phyloP scores from a whole-genome alignment of 768 basidiomycete genomes.

The Termitomyces sp. region DNA sequence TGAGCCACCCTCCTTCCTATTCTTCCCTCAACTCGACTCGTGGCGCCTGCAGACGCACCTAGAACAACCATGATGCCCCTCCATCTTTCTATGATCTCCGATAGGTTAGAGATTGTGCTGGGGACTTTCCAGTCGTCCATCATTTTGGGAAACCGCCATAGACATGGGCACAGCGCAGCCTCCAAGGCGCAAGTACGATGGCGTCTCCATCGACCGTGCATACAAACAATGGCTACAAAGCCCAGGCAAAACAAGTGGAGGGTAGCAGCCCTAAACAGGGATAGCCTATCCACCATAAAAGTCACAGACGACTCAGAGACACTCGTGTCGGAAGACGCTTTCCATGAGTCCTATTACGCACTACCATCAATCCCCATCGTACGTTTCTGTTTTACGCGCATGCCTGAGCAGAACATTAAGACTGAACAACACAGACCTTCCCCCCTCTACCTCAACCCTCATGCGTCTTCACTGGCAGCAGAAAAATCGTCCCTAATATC shows the following conservation, averaged over 20 bases:
- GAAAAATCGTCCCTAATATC: slow-evolving; percentile 13
- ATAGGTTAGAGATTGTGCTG: slow-evolving; percentile 4
- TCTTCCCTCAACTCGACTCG: background rate
- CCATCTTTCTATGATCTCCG: slow-evolving; percentile 2
- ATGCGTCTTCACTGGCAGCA: background rate
- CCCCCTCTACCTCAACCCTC: background rate
- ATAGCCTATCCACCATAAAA: slow-evolving; percentile 3
- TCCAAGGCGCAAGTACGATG: background rate
- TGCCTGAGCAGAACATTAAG: background rate
- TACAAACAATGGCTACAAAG: background rate
- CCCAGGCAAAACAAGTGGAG: background rate
- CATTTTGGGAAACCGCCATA: background rate
- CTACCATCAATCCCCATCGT: background rate
- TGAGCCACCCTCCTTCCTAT: background rate
- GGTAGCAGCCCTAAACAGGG: slow-evolving; percentile 2
- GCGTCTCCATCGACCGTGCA: slow-evolving; percentile 3
- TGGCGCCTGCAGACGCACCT: background rate
- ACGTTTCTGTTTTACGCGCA: background rate
- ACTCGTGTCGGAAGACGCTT: slow-evolving; percentile 1
- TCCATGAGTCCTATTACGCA: background rate
- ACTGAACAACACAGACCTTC: background rate
- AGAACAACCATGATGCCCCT: slow-evolving; percentile 1
- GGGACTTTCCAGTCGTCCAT: slow-evolving; percentile 4
- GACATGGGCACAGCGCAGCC: background rate
- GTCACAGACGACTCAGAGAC: slow-evolving; percentile 8